These are phyloP conservation scores for Lablab purpureus DNA, from an alignment of 306 rosid genomes.

Conservation along the genomic window DNA sequence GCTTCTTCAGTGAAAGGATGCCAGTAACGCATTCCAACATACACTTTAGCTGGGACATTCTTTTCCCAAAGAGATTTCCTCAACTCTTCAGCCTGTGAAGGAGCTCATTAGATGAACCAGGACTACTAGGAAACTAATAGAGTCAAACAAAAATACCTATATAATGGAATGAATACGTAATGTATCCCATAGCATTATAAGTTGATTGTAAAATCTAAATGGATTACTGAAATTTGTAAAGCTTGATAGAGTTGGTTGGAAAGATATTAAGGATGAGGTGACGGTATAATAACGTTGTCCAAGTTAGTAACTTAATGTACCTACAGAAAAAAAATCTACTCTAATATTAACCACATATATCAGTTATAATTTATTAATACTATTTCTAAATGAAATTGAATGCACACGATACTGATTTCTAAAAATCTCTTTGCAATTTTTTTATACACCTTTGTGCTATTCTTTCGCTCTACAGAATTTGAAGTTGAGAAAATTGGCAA, in stretches of 20 bases:
- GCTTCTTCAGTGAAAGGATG: conserved; percentile 97
- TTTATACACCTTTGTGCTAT: not conserved
- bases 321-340: not conserved
- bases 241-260: not conserved
- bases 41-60: conserved; percentile 80
- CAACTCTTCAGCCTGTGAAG: conserved; percentile 71
- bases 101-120: conserved; percentile 9
- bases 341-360: not conserved
- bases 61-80: conserved; percentile 74
- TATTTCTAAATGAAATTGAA: not conserved
- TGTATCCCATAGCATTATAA: not conserved
- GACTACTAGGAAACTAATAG: not conserved
- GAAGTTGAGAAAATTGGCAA: not conserved
- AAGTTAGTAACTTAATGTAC: not conserved
- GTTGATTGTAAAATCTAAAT: conserved; percentile 17
- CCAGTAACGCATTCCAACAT: conserved; percentile 96
- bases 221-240: not conserved
- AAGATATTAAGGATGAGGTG: conserved; percentile 2
- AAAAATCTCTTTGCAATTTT: not conserved
- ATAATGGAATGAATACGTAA: conserved; percentile 5
- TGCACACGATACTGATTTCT: not conserved
- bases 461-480: conserved; percentile 1
- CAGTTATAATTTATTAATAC: not conserved
- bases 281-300: not conserved
- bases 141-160: not conserved